These are phyloP conservation scores for Colletotrichum melonis DNA, from an alignment of 2,329 filamentous ascomycete genomes.

Conservation along the genomic window DNA sequence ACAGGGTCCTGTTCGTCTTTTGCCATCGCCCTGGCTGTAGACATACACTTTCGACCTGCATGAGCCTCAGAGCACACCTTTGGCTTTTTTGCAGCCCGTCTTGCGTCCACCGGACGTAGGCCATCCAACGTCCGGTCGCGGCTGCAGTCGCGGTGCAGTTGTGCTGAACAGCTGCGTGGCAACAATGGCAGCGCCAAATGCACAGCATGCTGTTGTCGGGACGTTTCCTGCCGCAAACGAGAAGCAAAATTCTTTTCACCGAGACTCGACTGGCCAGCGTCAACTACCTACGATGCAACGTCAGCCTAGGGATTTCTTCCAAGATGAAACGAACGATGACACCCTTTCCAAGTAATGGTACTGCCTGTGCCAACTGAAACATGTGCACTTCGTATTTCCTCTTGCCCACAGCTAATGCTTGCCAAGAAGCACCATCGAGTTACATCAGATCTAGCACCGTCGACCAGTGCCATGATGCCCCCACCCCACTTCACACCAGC, in stretches of 20 bases:
- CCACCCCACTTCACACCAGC: background rate
- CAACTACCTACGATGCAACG: background rate
- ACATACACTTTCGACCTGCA: slow-evolving; percentile 7
- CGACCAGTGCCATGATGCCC: background rate
- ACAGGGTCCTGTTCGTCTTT: background rate
- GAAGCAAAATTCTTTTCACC: background rate
- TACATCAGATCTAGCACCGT: slow-evolving; percentile 15
- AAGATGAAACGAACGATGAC: slow-evolving; percentile 21
- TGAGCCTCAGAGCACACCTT: background rate
- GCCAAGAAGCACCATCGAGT: slow-evolving; percentile 29
- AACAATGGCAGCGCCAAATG: background rate
- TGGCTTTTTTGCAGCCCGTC: background rate
- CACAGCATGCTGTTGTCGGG: background rate
- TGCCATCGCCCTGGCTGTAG: background rate
- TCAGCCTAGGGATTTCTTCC: background rate
- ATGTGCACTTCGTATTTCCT: slow-evolving; percentile 27
- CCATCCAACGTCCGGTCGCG: background rate
- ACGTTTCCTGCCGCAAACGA: background rate
- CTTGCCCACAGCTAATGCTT: background rate
- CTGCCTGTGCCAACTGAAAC: slow-evolving; percentile 24
- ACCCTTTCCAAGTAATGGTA: background rate
- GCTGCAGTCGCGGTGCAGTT: background rate
- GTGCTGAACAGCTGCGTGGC: background rate
- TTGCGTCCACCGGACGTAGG: background rate
- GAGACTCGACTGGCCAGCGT: background rate